A percentile compares a stretch with the other conserved stretches of the same genome.
These are phyloP conservation scores for Citrus maxima DNA, from an alignment of 345 rosid species.

Conservation along the genomic window DNA sequence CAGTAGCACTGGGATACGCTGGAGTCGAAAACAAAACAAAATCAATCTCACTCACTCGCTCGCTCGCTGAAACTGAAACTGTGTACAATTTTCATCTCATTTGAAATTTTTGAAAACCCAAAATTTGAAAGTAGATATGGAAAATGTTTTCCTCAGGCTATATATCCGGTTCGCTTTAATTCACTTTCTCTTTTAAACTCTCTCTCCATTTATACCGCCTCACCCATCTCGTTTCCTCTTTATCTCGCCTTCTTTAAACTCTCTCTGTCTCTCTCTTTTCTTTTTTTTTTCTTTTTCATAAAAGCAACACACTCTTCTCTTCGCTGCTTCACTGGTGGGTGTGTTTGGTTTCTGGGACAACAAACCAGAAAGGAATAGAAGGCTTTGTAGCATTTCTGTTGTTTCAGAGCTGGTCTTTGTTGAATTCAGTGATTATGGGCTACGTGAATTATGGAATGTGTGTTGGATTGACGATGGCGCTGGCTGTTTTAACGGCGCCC, in stretches of 20 bases:
- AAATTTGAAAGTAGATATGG: background rate
- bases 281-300: too few relatives aligned
- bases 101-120: background rate
- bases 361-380: background rate
- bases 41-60: background rate
- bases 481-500: constrained; percentile 30
- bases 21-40: background rate
- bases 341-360: background rate
- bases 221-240: background rate
- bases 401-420: background rate
- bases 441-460: constrained; percentile 26
- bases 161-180: background rate
- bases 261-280: background rate
- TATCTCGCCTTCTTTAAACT: background rate
- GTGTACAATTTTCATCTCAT: background rate
- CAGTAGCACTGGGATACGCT: too few relatives aligned
- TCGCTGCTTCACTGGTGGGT: background rate
- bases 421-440: constrained; percentile 31
- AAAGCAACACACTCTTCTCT: background rate
- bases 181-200: background rate
- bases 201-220: background rate
- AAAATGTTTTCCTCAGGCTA: background rate
- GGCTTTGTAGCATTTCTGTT: background rate
- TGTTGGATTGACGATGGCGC: constrained; percentile 35
- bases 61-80: background rate